Base-by-base conservation (phyloP, 768 basidiomycete species). In the Lactarius psammicola region DNA sequence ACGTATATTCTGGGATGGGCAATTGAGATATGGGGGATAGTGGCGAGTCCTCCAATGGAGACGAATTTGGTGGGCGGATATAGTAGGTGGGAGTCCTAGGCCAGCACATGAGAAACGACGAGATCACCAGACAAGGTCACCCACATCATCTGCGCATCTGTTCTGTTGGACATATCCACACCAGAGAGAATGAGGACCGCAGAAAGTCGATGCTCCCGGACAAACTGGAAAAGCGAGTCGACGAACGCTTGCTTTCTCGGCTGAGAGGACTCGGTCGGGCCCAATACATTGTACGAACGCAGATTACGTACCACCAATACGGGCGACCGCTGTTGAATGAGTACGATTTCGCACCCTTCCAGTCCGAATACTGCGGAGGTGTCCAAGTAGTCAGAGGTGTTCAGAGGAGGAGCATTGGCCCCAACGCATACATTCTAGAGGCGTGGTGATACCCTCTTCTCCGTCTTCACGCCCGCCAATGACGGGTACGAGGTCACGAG, bases 281-380 rank as follows among this genome's bases (percentile, higher is more conserved):
- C 13, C 5, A 7, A 18, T 34, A 6, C n/a, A 34, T 20, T 10
- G 17, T 11, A 69, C 10, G 28, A 51, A 66, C 42, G 38, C 28
- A 56, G 53, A 28, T 36, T 18, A 59, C 79, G 42, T 66, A 90
- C 92, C 80, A 90, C 90, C 63, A 94, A 75, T 3, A 85, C 84
- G 18, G 92, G 92, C 23, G 92, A 92, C 64, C 90, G 78, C 71
- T 94, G 92, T 71, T 92, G 92, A 20, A 94, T 74, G 56, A 91
- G 78, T 42, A 84, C 78, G n/a, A 93, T 64, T 54, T 81, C 74
- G 58, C 76, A 69, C 5, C 77, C 79, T 36, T 78, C 72, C 54
- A 78, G 80, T 8, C 88, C 87, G 70, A 87, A 93, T 9, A 94
- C 91, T 93, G 71, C 0, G 30, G 34, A 20, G 11, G 30, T n/a